phyloP scores from a whole-genome alignment of 768 basidiomycete species.

The Kwoniella heveanensis region DNA sequence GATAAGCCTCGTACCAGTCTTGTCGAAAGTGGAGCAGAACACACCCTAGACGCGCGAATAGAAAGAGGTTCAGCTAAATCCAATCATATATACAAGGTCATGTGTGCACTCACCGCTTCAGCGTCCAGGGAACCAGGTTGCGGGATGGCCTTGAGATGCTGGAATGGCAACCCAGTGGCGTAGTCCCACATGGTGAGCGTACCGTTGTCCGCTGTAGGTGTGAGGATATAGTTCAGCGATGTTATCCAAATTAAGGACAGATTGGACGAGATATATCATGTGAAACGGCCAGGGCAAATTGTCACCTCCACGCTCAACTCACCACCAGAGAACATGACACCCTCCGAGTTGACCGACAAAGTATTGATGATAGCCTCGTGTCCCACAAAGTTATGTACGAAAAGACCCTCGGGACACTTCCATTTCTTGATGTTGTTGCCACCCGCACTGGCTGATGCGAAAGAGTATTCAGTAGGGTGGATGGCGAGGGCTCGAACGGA shows the following conservation, averaged over 20 bases:
- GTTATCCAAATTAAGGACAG: too few relatives aligned
- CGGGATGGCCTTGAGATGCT: constrained; percentile 87
- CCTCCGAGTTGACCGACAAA: constrained; percentile 87
- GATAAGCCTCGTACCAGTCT: constrained; percentile 82
- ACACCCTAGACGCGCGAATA: constrained; percentile 62
- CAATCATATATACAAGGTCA: neutral
- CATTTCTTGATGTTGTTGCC: constrained; percentile 99
- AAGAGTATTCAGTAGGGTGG: constrained; percentile 94
- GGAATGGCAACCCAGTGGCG: constrained; percentile 89
- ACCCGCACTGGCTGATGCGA: constrained; percentile 93
- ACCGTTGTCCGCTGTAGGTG: constrained; percentile 79
- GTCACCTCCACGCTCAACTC: too few relatives aligned
- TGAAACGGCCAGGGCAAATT: too few relatives aligned
- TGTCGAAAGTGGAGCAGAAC: constrained; percentile 95
- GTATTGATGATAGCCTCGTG: constrained; percentile 99
- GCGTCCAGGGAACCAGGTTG: constrained; percentile 98
- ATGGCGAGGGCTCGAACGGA: constrained; percentile 90
- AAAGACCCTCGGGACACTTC: constrained; percentile 95
- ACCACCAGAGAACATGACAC: constrained; percentile 97
- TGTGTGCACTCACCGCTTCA: constrained; percentile 63
- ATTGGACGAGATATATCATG: too few relatives aligned
- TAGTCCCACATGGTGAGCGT: constrained; percentile 93
- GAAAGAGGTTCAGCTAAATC: neutral
- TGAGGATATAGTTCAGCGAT: neutral
- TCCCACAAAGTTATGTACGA: constrained; percentile 94